A percentile compares a stretch with the other conserved stretches of the same genome.
Conservation (phyloP, 805 yeast species). For the Osmozyma mogii region DNA sequence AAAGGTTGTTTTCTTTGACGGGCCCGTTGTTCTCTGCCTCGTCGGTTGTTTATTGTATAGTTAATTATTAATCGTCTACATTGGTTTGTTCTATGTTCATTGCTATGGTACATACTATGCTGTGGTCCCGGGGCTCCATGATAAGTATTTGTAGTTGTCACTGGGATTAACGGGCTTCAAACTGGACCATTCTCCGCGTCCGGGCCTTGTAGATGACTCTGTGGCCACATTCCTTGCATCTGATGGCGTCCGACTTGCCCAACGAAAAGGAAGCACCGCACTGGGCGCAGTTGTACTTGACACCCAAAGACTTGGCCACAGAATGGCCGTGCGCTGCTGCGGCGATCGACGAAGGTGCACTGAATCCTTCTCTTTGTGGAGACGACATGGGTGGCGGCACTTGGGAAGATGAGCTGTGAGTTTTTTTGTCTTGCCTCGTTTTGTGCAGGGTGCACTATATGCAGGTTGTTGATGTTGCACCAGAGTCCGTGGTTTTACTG, state of each 20-base stretch:
- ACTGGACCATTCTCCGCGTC: slow-evolving; percentile 87
- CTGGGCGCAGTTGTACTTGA: slow-evolving; percentile 91
- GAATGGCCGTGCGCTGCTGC: slow-evolving; percentile 81
- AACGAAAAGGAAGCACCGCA: slow-evolving; percentile 86
- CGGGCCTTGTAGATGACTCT: slow-evolving; percentile 95
- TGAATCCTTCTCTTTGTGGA: slow-evolving; percentile 77
- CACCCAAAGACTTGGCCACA: slow-evolving; percentile 59
- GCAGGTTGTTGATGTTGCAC: no score
- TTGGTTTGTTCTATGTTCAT: no score
- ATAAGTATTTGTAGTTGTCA: no score
- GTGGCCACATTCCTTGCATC: slow-evolving; percentile 98
- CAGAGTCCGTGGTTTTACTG: no score
- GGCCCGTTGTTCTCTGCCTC: no score
- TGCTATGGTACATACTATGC: no score
- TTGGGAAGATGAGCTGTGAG: no score
- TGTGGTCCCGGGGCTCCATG: no score
- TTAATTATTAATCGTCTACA: no score
- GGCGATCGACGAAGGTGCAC: slow-evolving; percentile 67
- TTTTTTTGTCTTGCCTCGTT: no score
- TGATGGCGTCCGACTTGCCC: slow-evolving; percentile 89
- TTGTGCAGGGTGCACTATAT: background rate
- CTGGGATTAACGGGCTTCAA: slow-evolving; percentile 37
- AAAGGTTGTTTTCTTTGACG: no score
- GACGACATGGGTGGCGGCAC: slow-evolving; percentile 34
- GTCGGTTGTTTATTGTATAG: no score